Base-by-base conservation (phyloP, 1,284 basidiomycete species). In the Malassezia globosa region DNA sequence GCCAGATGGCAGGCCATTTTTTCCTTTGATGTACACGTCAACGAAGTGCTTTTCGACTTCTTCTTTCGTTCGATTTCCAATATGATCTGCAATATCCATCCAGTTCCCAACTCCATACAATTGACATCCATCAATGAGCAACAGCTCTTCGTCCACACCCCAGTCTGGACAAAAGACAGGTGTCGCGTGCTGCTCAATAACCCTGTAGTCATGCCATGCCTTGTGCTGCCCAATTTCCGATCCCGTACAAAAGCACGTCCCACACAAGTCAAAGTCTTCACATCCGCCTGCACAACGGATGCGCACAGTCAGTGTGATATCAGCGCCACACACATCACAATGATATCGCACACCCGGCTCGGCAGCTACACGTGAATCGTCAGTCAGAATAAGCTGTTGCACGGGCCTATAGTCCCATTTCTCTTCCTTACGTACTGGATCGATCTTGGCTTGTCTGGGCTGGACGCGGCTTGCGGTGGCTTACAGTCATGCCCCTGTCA, bases 101-200 rank as follows among this genome's bases (percentile, higher is more conserved):
- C 92, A 97, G 72, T 96, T 97, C 11, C 94, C 94, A 19, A 97
- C 74, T 1, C 92, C 92, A 65, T 89, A 86, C 27, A 81, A 78
- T 25, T 86, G 80, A 47, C 90, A 82, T 8, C 89, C 94, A 51
- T 94, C 88, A 43, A 96, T 78, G 26, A 97, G 77, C 8, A 95
- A 76, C 1, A 96, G 77, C 72, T 97, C 94, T 83, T 97, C 92
- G 73, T 97, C 92, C 7, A 90, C 94, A 27, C 90, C 92, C 92
- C 92, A 97, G 69, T 94, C 88, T 54, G 85, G 82, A 11, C 82
- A 80, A 65, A 95, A 94, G 65, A 97, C 94, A 4, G 92, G 92
- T 72, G 92, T 88, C 7, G 92, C 86, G 63, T 94, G 80, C 76
- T 94, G 89, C 86, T 95, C 71, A 55, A 96, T 84, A 46, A 97